These are phyloP conservation scores for Phytophthora boehmeriae DNA, from an alignment of 352 stramenopile genomes.

Conservation along the genomic window DNA sequence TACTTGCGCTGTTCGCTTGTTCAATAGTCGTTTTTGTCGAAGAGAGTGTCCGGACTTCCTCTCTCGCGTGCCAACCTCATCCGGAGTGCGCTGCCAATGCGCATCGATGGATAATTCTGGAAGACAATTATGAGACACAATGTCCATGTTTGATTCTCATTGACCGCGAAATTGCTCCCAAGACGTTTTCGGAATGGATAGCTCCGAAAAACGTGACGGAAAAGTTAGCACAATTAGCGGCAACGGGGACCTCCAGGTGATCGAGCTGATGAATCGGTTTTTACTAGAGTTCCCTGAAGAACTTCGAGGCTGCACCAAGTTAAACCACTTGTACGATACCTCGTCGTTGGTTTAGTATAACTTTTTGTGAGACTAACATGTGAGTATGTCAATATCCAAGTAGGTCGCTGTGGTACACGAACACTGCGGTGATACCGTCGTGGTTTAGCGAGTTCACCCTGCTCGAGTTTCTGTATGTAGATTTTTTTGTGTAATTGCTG, in stretches of 20 bases:
- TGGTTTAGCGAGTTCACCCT: conserved; percentile 37
- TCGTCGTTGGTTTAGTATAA: conserved; percentile 27
- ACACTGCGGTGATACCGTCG: conserved; percentile 29
- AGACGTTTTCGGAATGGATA: conserved; percentile 15
- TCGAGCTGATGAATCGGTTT: conserved; percentile 21
- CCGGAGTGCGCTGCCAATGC: neutral
- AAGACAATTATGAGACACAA: neutral
- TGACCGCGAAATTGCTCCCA: neutral
- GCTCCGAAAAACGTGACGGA: conserved; percentile 10
- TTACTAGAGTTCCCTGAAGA: conserved; percentile 18
- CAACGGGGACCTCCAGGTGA: conserved; percentile 14
- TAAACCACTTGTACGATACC: conserved; percentile 14
- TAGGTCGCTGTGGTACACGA: conserved; percentile 38
- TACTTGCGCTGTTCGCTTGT: neutral
- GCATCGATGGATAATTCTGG: neutral
- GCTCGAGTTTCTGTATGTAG: conserved; percentile 39
- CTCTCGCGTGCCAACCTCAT: neutral
- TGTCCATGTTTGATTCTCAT: conserved; percentile 1
- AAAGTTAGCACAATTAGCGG: conserved; percentile 17
- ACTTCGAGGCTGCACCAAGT: conserved; percentile 3
- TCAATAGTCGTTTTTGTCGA: neutral
- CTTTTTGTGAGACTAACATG: neutral
- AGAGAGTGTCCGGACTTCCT: neutral
- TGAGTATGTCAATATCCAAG: neutral
- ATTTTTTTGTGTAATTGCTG: conserved; percentile 16